A percentile compares a stretch with the other conserved stretches of the same genome.
Conservation (phyloP, 1,139 yeast genomes). For the Meyerozyma guilliermondii region DNA sequence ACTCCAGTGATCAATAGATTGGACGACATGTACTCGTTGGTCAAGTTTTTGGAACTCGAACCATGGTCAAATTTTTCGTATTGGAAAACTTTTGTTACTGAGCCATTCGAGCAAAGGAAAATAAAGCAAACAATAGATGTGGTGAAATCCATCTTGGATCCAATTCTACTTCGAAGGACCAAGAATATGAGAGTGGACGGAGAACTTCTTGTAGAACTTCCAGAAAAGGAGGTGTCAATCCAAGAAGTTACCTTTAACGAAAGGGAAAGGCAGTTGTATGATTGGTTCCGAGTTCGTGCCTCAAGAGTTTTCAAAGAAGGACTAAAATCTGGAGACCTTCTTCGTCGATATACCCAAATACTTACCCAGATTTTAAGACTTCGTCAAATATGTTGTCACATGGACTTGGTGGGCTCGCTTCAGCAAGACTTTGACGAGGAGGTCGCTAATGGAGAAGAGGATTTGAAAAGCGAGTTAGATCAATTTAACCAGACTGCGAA, state of each 20-base stretch:
- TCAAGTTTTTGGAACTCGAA: slow-evolving; percentile 69
- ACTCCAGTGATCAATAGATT: slow-evolving; percentile 89
- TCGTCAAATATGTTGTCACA: slow-evolving; percentile 87
- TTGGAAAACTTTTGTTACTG: slow-evolving; percentile 85
- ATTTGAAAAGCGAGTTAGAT: slow-evolving; percentile 9
- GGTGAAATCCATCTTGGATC: slow-evolving; percentile 80
- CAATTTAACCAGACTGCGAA: slow-evolving; percentile 13
- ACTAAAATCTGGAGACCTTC: slow-evolving; percentile 60
- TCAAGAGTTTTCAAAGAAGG: slow-evolving; percentile 62
- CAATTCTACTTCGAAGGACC: slow-evolving; percentile 78
- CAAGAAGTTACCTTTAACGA: slow-evolving; percentile 65
- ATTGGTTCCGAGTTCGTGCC: slow-evolving; percentile 67
- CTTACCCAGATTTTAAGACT: slow-evolving; percentile 78
- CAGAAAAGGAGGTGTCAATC: slow-evolving; percentile 67
- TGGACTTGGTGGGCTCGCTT: slow-evolving; percentile 50
- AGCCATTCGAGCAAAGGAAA: slow-evolving; percentile 74
- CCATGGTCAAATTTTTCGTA: slow-evolving; percentile 88
- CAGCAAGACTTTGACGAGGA: slow-evolving; percentile 31
- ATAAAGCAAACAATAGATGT: slow-evolving; percentile 73
- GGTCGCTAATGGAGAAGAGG: slow-evolving; percentile 7
- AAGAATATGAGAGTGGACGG: slow-evolving; percentile 81
- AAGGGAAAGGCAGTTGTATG: slow-evolving; percentile 62
- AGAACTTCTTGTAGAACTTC: slow-evolving; percentile 67
- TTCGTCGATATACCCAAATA: slow-evolving; percentile 72
- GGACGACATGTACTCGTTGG: slow-evolving; percentile 79